phyloP scores from a whole-genome alignment of 75 land plant species.

The Chamaecyparis obtusa region DNA sequence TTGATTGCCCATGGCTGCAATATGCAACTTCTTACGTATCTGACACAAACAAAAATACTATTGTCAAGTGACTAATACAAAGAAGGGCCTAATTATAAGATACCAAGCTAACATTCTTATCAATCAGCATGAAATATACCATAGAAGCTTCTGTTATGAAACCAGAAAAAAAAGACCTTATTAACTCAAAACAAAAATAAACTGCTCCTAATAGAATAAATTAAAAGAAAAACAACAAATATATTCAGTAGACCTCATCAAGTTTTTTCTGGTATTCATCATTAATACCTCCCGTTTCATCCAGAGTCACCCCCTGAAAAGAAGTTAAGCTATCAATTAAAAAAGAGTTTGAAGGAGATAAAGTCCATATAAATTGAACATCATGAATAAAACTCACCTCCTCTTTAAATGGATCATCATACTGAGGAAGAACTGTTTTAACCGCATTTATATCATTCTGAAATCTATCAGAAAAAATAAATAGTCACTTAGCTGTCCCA shows the following conservation, averaged over 20 bases:
- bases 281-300: constrained; percentile 78
- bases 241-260: constrained; percentile 60
- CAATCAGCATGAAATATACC: neutral
- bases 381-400: constrained; percentile 44
- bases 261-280: constrained; percentile 84
- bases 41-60: constrained; percentile 12
- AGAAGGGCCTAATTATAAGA: neutral
- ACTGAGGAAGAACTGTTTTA: constrained; percentile 81
- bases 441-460: constrained; percentile 61
- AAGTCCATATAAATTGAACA: constrained; percentile 5
- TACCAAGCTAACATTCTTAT: neutral
- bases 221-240: neutral
- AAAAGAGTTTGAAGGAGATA: constrained; percentile 2
- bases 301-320: constrained; percentile 74
- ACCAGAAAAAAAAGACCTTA: neutral
- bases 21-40: constrained; percentile 80
- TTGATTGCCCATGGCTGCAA: constrained; percentile 33
- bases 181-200: neutral
- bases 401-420: constrained; percentile 82
- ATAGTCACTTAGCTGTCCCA: neutral
- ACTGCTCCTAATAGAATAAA: neutral
- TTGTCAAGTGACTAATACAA: neutral
- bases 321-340: neutral
- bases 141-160: neutral
- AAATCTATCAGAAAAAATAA: constrained; percentile 51